Evolutionary conservation across 1,284 basidiomycete species (phyloP), one percentile per base, ranked within the genome.

Genomic region (Pascua sp.): DNA sequence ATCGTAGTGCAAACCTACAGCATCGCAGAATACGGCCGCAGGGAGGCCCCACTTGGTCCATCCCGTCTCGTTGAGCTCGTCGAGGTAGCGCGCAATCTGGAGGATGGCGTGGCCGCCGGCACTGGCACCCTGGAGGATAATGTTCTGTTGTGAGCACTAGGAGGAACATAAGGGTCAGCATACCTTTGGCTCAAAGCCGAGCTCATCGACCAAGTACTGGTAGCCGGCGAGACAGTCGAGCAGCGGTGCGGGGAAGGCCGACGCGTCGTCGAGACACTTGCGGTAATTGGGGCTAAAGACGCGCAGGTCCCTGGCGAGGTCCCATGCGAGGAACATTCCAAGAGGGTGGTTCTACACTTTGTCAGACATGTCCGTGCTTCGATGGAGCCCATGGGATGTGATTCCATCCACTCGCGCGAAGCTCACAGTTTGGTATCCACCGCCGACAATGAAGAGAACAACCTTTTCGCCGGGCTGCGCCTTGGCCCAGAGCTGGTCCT

Each of bases 161-260:
- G n/a, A 1, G 8, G n/a, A n/a, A n/a, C 0, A 37, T 16, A 7
- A 1, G 1, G 1, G 11, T 10, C 4, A 39, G 5, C 56, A 11
- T 37, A 61, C 60, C 40, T 53, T 47, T 5, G 60, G 54, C 24
- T 62, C 49, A 17, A 62, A 62, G 4, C 54, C 56, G 5, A 62
- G 54, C 24, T 55, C 51, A 1, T 56, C 49, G 10, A 62, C 41
- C 17, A 62, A 37, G 42, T 53, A 62, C 32, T 58, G 54, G 50
- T 51, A 53, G 8, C 50, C 60, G 11, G 60, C 54, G 24, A 62
- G 53, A 17, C 43, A 46, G 51, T 62, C 60, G 39, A 51, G 39
- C 18, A 62, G 42, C 8, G 51, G 48, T 1, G 51, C 56, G 0
- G 60, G 60, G 51, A 49, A 62, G 4, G 56, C 53, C 8, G 43